Conservation (phyloP, 23 red algal genomes). For the Cyanidiococcus yangmingshanensis region DNA sequence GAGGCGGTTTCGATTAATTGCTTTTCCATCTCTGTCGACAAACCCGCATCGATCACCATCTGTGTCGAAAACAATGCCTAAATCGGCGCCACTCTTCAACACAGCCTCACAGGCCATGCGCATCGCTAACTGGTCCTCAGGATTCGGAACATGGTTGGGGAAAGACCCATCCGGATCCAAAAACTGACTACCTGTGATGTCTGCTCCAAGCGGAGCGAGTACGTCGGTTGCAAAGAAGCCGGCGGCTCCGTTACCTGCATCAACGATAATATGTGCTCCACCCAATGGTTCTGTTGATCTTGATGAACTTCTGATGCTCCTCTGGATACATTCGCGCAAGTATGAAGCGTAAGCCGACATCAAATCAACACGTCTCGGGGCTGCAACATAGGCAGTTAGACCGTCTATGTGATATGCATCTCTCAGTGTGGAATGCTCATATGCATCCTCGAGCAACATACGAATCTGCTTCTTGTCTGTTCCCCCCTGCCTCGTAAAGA, state of each 20-base stretch:
- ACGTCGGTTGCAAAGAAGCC: slow-evolving; percentile 65
- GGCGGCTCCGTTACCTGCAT: slow-evolving; percentile 79
- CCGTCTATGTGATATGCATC: not conserved
- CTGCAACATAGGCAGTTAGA: not conserved
- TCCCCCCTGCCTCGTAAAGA: slow-evolving; percentile 57
- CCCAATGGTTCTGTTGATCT: slow-evolving; percentile 33
- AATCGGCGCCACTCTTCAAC: slow-evolving; percentile 36
- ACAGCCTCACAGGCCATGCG: slow-evolving; percentile 31
- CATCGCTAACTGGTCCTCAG: slow-evolving; percentile 65
- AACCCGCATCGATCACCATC: slow-evolving; percentile 72
- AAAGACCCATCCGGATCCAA: slow-evolving; percentile 86
- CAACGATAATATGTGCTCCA: slow-evolving; percentile 66
- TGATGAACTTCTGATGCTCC: slow-evolving; percentile 20
- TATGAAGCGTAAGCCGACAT: slow-evolving; percentile 44
- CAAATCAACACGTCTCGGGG: slow-evolving; percentile 18
- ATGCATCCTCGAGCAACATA: slow-evolving; percentile 34
- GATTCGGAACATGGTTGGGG: slow-evolving; percentile 88
- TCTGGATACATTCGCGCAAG: slow-evolving; percentile 45
- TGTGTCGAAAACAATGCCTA: slow-evolving; percentile 85
- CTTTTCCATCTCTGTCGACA: slow-evolving; percentile 38
- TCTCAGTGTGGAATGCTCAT: not conserved
- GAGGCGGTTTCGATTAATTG: slow-evolving; percentile 67
- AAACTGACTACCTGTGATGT: slow-evolving; percentile 55
- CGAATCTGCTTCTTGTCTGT: slow-evolving; percentile 38
- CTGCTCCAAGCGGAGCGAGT: slow-evolving; percentile 50